Evolutionary conservation across 805 yeast genomes (phyloP), one percentile per base, ranked within the genome.

Genomic region (Ogataea pignaliae): DNA sequence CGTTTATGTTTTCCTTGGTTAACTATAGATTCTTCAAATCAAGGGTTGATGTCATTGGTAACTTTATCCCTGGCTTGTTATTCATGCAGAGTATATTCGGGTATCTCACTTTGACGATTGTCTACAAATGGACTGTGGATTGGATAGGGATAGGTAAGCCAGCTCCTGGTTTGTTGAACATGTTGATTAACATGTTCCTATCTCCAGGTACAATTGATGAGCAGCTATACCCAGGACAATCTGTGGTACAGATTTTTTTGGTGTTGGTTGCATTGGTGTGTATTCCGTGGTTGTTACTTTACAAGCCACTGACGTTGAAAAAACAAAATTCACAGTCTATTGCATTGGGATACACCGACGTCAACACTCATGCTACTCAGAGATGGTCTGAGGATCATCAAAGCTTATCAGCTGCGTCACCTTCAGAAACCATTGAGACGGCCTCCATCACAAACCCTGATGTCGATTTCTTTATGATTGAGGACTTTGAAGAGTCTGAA

Each of bases 21-120:
- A 84, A 84, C 54, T 78, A 75, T 50, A 52, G 74, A 30, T 71
- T 72, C 53, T 82, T 81, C 68, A 68, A 75, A 35, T 78, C 84
- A 11, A 65, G 64, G 54, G 76, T 83, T 50, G 88, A 84, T 57
- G 78, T 84, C 39, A 64, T 83, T 41, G 89, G 88, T 48, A 83
- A 83, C 56, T 84, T 83, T 53, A 69, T 83, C 37, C 90, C 90
- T 1, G 88, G 89, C 17, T 70, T 83, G 42, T 63, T 83, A 37
- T 84, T 83, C 66, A 81, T 83, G 88, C 86, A 81, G 59, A 73
- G 84, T 52, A 83, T 84, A 35, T 84, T 84, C 59, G 90, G 90
- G 13, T 84, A 84, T 58, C 68, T 84, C 37, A 70, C 84, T 5
- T 48, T 83, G n/a, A 70, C 81, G 35, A 83, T 84, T 49, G 71